Evolutionary conservation across 345 rosid species (phyloP).

Genomic region (Stellera chamaejasme): DNA sequence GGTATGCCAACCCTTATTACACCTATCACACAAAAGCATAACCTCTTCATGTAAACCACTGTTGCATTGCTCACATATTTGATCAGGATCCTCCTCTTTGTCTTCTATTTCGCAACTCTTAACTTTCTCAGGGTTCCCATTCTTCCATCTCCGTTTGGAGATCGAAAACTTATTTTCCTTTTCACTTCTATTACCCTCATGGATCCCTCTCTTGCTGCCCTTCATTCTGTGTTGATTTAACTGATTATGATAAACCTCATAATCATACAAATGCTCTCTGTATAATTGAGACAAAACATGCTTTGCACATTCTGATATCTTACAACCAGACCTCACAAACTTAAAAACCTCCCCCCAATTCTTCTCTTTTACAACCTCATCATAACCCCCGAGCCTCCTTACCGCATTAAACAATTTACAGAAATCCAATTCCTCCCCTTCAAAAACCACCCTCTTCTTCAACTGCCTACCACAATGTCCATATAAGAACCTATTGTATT

Average conservation of each 20-base stretch:
- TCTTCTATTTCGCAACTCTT: conserved; percentile 26
- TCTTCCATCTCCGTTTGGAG: conserved; percentile 52
- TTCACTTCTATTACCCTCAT: conserved; percentile 26
- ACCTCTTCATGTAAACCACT: conserved; percentile 90
- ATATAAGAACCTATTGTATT: conserved; percentile 72
- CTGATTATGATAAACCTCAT: conserved; percentile 53
- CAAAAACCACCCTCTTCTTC: conserved; percentile 69
- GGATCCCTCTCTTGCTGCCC: conserved; percentile 42
- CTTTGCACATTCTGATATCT: conserved; percentile 76
- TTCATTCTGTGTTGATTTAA: conserved; percentile 35
- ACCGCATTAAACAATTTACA: conserved; percentile 84
- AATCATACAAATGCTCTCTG: conserved; percentile 70
- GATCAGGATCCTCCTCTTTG: conserved; percentile 47
- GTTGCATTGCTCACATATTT: conserved; percentile 77
- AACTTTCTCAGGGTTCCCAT: conserved; percentile 24
- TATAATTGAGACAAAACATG: conserved; percentile 83
- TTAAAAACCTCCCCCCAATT: conserved; percentile 86
- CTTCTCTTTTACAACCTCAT: conserved; percentile 60
- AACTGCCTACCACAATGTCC: conserved; percentile 59
- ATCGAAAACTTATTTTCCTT: conserved; percentile 19
- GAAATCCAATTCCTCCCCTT: conserved; percentile 81
- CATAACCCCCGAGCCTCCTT: conserved; percentile 84
- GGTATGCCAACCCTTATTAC: conserved; percentile 97
- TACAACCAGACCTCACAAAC: conserved; percentile 52
- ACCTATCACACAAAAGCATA: conserved; percentile 94